These are phyloP conservation scores for Ganoderma lucidum DNA, from an alignment of 1,284 basidiomycete genomes.

Conservation along the genomic window DNA sequence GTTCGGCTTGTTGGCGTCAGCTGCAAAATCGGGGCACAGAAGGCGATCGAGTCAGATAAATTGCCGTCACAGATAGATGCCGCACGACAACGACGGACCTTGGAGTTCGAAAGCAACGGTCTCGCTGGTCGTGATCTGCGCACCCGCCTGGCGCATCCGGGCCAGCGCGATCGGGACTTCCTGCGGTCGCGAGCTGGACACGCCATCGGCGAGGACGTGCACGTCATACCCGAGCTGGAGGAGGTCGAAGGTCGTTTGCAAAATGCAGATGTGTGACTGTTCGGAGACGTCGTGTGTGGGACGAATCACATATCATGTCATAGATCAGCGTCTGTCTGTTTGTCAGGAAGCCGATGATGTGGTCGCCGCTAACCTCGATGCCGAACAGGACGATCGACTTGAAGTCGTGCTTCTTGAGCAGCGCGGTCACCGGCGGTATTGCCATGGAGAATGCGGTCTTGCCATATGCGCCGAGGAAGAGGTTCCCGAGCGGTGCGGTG, in stretches of 20 bases:
- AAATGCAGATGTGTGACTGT: constrained; percentile 89
- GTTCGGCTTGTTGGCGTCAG: constrained; percentile 67
- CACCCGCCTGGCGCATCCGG: constrained; percentile 79
- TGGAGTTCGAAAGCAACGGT: constrained; percentile 83
- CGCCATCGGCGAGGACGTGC: constrained; percentile 83
- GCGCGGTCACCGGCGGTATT: constrained; percentile 66
- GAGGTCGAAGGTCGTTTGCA: constrained; percentile 82
- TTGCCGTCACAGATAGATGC: background rate
- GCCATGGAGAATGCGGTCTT: constrained; percentile 90
- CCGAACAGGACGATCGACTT: constrained; percentile 82
- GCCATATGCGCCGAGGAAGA: constrained; percentile 67
- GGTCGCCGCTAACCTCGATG: constrained; percentile 69
- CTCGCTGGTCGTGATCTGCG: constrained; percentile 83
- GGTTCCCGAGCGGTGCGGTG: constrained; percentile 60
- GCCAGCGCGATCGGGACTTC: constrained; percentile 71
- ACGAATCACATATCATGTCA: background rate
- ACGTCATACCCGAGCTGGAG: constrained; percentile 63
- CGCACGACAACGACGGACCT: constrained; percentile 45
- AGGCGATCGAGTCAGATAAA: constrained; percentile 21
- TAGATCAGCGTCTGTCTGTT: background rate
- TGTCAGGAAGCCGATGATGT: constrained; percentile 15
- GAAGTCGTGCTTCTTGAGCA: constrained; percentile 59
- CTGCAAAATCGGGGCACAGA: constrained; percentile 40
- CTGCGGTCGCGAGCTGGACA: constrained; percentile 82
- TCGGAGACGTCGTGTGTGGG: background rate